A percentile compares a stretch with the other conserved stretches of the same genome.
These are phyloP conservation scores for Mycena vitilis DNA, from an alignment of 768 basidiomycete genomes.

Conservation along the genomic window DNA sequence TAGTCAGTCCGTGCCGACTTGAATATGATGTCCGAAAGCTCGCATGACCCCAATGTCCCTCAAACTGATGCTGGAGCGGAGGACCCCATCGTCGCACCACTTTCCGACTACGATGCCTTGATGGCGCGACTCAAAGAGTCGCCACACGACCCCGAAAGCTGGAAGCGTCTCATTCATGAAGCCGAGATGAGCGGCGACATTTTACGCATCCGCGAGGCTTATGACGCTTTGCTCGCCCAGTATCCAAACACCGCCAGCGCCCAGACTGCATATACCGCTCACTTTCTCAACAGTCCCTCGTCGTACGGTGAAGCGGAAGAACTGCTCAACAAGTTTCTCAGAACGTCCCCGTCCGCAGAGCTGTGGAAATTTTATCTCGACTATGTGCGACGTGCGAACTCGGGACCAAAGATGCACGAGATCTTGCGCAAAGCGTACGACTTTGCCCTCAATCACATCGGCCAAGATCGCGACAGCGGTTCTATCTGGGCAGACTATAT, in stretches of 20 bases:
- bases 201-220: constrained; percentile 82
- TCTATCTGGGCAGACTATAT: constrained; percentile 97
- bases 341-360: constrained; percentile 87
- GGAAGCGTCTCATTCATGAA: constrained; percentile 81
- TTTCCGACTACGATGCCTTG: constrained; percentile 72
- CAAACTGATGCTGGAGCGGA: constrained; percentile 41
- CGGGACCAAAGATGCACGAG: constrained; percentile 75
- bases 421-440: constrained; percentile 91
- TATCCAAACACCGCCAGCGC: constrained; percentile 95
- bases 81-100: constrained; percentile 51
- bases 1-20: constrained; percentile 28
- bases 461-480: constrained; percentile 92
- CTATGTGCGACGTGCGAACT: constrained; percentile 86
- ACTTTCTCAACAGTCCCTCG: constrained; percentile 72
- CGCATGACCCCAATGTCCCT: constrained; percentile 37
- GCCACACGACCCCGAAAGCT: constrained; percentile 80
- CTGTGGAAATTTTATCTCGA: constrained; percentile 94
- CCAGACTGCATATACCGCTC: constrained; percentile 86
- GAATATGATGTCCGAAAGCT: constrained; percentile 32
- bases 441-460: constrained; percentile 89
- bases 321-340: constrained; percentile 90
- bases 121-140: constrained; percentile 71
- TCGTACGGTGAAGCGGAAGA: constrained; percentile 84
- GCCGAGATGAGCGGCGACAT: constrained; percentile 84
- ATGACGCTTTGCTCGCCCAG: constrained; percentile 82